Evolutionary conservation across 176 grass and related monocot species (phyloP).

Genomic region (Hordeum vulgare): DNA sequence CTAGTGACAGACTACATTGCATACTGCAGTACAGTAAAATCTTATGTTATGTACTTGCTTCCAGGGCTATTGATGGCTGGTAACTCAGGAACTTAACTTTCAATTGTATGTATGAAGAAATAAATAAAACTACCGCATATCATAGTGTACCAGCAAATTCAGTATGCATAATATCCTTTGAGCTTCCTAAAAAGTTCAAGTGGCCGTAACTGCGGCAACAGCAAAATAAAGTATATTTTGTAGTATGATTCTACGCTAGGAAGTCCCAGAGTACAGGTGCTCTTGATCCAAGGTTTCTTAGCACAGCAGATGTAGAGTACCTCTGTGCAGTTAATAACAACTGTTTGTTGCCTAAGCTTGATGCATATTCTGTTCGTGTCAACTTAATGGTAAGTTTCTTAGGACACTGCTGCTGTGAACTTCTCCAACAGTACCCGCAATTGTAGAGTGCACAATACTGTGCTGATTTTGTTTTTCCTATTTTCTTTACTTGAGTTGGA

Average conservation of each 20-base stretch:
- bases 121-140: background rate
- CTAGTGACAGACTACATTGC: background rate
- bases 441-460: background rate
- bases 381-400: too few species aligned
- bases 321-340: background rate
- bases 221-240: background rate
- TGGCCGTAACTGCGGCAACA: background rate
- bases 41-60: background rate
- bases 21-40: background rate
- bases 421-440: background rate
- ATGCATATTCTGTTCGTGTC: background rate
- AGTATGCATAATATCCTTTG: background rate
- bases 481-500: background rate
- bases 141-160: background rate
- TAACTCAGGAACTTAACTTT: background rate
- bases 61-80: background rate
- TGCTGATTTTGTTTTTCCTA: background rate
- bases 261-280: background rate
- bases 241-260: background rate
- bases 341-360: background rate
- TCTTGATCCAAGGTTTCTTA: background rate
- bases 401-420: background rate
- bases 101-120: background rate
- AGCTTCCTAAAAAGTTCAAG: background rate
- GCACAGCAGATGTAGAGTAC: background rate